Evolutionary conservation across 805 yeast species (phyloP).

Genomic region (Diddensiella caesifluorescens): DNA sequence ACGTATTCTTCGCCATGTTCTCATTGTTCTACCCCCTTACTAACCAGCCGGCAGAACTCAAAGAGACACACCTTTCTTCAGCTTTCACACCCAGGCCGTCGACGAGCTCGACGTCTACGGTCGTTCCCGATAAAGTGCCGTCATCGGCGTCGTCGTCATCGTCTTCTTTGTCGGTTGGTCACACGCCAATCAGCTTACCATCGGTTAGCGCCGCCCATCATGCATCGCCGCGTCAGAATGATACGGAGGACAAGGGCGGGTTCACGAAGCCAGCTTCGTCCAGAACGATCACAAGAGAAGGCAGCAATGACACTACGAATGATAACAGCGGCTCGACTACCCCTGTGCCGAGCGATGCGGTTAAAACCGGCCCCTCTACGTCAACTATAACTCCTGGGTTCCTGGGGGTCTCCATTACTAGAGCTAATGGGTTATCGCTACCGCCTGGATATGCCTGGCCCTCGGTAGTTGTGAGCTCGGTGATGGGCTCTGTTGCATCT

Average conservation of each 20-base stretch:
- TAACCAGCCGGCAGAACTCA: slow-evolving; percentile 37
- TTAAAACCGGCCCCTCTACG: slow-evolving; percentile 6
- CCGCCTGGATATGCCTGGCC: slow-evolving; percentile 12
- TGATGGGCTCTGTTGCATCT: slow-evolving; percentile 6
- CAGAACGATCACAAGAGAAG: slow-evolving; percentile 7
- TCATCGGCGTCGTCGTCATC: slow-evolving; percentile 2
- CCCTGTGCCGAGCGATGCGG: neutral
- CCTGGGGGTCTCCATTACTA: slow-evolving; percentile 14
- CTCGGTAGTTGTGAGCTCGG: neutral
- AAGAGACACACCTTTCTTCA: slow-evolving; percentile 36
- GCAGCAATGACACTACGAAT: neutral
- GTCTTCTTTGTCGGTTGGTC: slow-evolving; percentile 2
- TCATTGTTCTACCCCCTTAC: too few relatives aligned
- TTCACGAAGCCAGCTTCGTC: slow-evolving; percentile 4
- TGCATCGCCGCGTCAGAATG: slow-evolving; percentile 13
- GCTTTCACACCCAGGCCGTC: slow-evolving; percentile 24
- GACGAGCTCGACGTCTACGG: slow-evolving; percentile 19
- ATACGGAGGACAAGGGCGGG: neutral
- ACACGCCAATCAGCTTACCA: slow-evolving; percentile 12
- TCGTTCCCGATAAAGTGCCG: slow-evolving; percentile 3
- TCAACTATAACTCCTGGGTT: slow-evolving; percentile 20
- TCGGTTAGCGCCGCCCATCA: slow-evolving; percentile 17
- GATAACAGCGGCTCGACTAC: neutral
- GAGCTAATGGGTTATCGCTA: slow-evolving; percentile 11
- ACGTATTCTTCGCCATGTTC: too few relatives aligned